Evolutionary conservation across 306 rosid genomes (phyloP).

Genomic region (Prunus mume): DNA sequence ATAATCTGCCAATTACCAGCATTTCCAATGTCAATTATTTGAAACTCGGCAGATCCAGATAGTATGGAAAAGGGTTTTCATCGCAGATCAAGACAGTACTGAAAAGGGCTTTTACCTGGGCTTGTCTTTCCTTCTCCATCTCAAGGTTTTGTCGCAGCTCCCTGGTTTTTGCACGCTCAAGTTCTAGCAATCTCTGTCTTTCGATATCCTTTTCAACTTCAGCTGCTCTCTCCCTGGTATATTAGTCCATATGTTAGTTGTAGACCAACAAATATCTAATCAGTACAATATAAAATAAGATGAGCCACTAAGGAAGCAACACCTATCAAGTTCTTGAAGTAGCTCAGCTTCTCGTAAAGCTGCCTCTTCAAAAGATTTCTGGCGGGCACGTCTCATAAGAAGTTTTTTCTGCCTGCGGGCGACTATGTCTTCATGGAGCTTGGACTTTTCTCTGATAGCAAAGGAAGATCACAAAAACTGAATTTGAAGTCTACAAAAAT

Average conservation of each 20-base stretch:
- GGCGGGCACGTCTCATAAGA: constrained; percentile 63
- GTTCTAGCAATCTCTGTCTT: constrained; percentile 74
- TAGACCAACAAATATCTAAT: neutral
- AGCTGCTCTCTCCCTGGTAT: constrained; percentile 65
- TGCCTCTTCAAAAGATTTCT: constrained; percentile 70
- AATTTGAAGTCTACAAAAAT: neutral
- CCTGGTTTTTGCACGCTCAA: constrained; percentile 86
- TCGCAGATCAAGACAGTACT: neutral
- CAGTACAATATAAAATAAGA: constrained; percentile 19
- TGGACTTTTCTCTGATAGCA: constrained; percentile 64
- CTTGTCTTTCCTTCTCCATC: constrained; percentile 88
- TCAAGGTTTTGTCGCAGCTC: constrained; percentile 89
- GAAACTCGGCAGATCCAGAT: neutral
- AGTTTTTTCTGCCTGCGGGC: constrained; percentile 76
- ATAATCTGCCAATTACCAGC: neutral
- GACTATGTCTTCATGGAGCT: constrained; percentile 62
- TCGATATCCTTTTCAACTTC: constrained; percentile 87
- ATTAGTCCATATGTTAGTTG: neutral
- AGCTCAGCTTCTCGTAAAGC: constrained; percentile 74
- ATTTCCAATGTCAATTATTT: neutral
- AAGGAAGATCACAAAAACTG: constrained; percentile 9
- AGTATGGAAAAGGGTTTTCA: neutral
- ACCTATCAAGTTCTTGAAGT: constrained; percentile 90
- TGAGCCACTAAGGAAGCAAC: constrained; percentile 17
- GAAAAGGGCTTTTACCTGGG: constrained; percentile 51